A percentile compares a stretch with the other conserved stretches of the same genome.
phyloP scores from a whole-genome alignment of 257 asterid species.

The Nemophila menziesii region DNA sequence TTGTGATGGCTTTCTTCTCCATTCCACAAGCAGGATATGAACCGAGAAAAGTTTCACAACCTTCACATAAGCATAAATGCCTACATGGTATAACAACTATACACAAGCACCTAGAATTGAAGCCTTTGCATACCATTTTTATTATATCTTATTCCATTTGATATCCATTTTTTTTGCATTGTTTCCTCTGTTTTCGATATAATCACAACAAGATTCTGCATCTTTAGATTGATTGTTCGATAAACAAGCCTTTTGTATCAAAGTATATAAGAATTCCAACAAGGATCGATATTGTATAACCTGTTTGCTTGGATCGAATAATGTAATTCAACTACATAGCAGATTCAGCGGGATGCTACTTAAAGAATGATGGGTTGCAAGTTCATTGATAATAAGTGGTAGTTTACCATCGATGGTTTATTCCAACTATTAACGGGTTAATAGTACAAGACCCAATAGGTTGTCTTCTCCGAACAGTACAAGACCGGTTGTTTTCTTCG shows the following conservation, averaged over 20 bases:
- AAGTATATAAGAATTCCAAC: too few relatives aligned
- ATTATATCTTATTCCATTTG: neutral
- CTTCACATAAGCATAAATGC: conserved; percentile 58
- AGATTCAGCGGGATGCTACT: too few relatives aligned
- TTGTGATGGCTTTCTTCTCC: conserved; percentile 41
- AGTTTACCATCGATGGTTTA: too few relatives aligned
- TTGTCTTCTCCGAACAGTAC: too few relatives aligned
- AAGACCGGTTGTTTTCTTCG: too few relatives aligned
- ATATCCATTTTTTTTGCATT: conserved; percentile 2
- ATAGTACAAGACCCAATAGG: too few relatives aligned
- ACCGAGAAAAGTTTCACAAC: conserved; percentile 43
- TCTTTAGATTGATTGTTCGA: conserved; percentile 25
- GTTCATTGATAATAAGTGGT: too few relatives aligned
- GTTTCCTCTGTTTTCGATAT: neutral
- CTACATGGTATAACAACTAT: conserved; percentile 69
- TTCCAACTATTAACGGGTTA: too few relatives aligned
- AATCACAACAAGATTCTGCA: conserved; percentile 49
- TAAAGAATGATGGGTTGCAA: too few relatives aligned
- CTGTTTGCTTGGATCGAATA: too few relatives aligned
- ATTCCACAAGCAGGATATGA: conserved; percentile 59
- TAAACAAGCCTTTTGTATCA: conserved; percentile 13
- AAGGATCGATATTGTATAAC: too few relatives aligned
- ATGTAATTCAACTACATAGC: too few relatives aligned
- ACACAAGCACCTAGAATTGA: conserved; percentile 36
- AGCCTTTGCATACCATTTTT: conserved; percentile 40